Conservation (phyloP, 495 filamentous ascomycete species). For the Penicillium angulare region DNA sequence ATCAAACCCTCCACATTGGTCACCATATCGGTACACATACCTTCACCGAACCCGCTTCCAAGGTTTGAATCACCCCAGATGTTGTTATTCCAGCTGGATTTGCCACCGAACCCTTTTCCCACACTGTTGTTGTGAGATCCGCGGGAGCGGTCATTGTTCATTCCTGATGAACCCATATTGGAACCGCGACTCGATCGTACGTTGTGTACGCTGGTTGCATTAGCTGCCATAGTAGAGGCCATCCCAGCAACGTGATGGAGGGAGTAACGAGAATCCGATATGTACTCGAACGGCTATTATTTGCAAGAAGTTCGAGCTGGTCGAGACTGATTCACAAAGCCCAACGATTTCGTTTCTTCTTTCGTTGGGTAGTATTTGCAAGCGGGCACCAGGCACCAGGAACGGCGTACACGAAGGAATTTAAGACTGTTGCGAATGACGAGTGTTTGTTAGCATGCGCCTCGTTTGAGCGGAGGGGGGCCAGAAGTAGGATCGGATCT, state of each 20-base stretch:
- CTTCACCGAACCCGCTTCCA: constrained; percentile 48
- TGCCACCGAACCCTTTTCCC: constrained; percentile 45
- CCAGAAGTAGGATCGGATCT: not conserved
- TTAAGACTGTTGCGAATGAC: constrained; percentile 20
- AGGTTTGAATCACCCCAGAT: constrained; percentile 62
- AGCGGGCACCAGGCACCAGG: constrained; percentile 31
- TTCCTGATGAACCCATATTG: constrained; percentile 41
- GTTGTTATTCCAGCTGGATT: constrained; percentile 52
- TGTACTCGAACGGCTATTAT: constrained; percentile 29
- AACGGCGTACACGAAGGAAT: constrained; percentile 32
- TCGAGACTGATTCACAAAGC: constrained; percentile 21
- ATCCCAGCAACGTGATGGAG: constrained; percentile 28
- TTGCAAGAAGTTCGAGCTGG: constrained; percentile 14
- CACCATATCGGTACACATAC: constrained; percentile 16
- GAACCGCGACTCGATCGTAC: constrained; percentile 36
- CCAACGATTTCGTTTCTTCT: constrained; percentile 5
- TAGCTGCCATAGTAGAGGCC: constrained; percentile 43
- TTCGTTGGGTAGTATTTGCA: constrained; percentile 26
- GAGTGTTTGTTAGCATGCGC: constrained; percentile 22
- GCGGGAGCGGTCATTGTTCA: constrained; percentile 40
- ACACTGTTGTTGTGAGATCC: constrained; percentile 36
- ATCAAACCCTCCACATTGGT: constrained; percentile 1
- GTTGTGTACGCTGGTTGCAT: constrained; percentile 40
- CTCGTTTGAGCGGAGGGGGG: too few relatives aligned
- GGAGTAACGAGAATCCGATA: constrained; percentile 17